Base-by-base conservation (phyloP, 192 early-diverging fungal genomes). In the Backusella liffmaniae region DNA sequence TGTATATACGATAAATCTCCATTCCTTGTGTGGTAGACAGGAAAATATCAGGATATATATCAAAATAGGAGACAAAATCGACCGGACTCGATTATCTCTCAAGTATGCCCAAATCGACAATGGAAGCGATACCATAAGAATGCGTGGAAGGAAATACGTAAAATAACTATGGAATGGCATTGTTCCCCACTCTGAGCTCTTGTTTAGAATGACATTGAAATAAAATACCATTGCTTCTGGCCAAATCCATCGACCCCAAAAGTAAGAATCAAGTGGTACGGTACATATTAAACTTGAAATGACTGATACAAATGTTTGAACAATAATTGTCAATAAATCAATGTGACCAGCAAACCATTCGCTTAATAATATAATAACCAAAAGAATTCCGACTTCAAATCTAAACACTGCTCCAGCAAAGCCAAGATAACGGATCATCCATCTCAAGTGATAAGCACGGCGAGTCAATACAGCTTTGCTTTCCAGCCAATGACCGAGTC, bases 11-110 rank as follows among this genome's bases (percentile, higher is more conserved):
- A 99, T 88, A 79, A 99, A 99, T 15, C 97, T 86, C 95, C 95
- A 97, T 77, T 99, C 97, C 80, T 99, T 99, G 82, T 99, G 97
- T 13, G 88, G 87, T 42, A 96, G 85, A 32, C 88, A 84, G 18
- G 95, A 96, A 68, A 95, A 94, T 4, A 89, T 34, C 3, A 74
- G 66, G 12, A 96, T 85, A 73, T 90, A 94, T 1, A 84, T 78
- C 4, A 86, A 9, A 3, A 83, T 84, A 0, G 94, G 92, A 12
- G 82, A 37, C 4, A 93, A 78, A 9, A 93, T 80, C 13, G 83
- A 83, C 16, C 87, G 77, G 6, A 84, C 81, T 29, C 90, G 84
- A 3, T 6, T 68, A 74, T 92, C 88, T 0, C 62, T 41, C 10
- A 86, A 39, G 1, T 76, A 77, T n/a, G 88, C 91, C 15, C 83